These are phyloP conservation scores for Chaetomiaceae sp. DNA, from an alignment of 2,329 filamentous ascomycete genomes.

Conservation along the genomic window DNA sequence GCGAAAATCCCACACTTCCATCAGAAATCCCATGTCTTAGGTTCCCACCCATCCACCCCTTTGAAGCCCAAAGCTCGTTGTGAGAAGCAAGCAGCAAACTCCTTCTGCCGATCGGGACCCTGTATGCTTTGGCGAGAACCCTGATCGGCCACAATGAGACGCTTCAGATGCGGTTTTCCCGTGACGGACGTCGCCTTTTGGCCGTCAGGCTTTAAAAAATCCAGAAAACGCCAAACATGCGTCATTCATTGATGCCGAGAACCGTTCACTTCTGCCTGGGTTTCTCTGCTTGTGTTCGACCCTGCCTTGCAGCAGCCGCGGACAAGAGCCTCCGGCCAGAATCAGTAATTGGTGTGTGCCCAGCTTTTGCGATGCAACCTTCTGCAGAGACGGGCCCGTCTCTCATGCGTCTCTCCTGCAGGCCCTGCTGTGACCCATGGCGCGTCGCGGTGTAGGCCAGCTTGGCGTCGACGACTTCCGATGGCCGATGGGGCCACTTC, in stretches of 20 bases:
- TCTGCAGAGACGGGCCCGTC: neutral
- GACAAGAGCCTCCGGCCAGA: slow-evolving; percentile 11
- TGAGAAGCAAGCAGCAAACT: too few relatives aligned
- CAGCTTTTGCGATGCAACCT: neutral
- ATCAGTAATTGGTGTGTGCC: too few relatives aligned
- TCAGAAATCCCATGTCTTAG: slow-evolving; percentile 6
- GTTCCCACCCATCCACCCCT: neutral
- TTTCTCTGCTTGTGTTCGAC: neutral
- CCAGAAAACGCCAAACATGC: neutral
- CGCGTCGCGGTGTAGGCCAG: neutral
- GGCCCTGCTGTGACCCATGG: neutral
- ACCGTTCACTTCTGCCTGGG: neutral
- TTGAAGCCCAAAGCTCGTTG: neutral
- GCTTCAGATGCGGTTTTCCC: too few relatives aligned
- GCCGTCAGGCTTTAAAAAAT: too few relatives aligned
- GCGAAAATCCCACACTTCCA: slow-evolving; percentile 1
- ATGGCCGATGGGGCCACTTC: slow-evolving; percentile 11
- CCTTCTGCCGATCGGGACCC: too few relatives aligned
- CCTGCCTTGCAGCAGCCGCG: neutral
- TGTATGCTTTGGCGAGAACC: slow-evolving; percentile 11
- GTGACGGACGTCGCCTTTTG: neutral
- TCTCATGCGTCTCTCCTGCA: neutral
- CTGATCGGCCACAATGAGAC: slow-evolving; percentile 2
- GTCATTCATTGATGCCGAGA: neutral
- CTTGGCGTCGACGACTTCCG: slow-evolving; percentile 14